Evolutionary conservation across 371 early-diverging fungal species (phyloP).

Genomic region (Blastocladiella emersonii): DNA sequence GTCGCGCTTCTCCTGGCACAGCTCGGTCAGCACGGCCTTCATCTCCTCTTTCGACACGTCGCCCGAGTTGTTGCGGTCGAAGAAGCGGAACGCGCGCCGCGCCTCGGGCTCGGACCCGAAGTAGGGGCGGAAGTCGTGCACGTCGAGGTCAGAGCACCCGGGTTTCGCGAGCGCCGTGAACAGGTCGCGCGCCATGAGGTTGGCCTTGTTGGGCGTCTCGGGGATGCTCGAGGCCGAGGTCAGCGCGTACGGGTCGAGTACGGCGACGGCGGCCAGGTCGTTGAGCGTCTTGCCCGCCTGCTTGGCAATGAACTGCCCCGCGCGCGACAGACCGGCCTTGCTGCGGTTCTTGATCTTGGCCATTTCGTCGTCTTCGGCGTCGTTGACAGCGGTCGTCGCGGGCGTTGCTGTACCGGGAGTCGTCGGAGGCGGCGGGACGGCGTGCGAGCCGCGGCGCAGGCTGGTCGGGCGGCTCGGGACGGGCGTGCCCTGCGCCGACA

Average conservation of each 20-base stretch:
- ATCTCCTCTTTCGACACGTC: constrained; percentile 48
- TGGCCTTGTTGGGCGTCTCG: neutral
- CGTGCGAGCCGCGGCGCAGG: too few species aligned
- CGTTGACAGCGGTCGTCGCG: neutral
- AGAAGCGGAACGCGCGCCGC: constrained; percentile 47
- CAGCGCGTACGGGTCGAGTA: neutral
- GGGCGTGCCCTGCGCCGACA: neutral
- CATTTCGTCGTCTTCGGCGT: too few species aligned
- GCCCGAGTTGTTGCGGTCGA: constrained; percentile 57
- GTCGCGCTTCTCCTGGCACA: constrained; percentile 44
- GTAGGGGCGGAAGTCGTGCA: constrained; percentile 33
- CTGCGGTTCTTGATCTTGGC: neutral
- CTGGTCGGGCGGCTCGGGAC: neutral
- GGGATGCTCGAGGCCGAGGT: neutral
- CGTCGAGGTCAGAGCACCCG: neutral
- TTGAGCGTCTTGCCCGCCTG: neutral
- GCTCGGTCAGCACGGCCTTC: constrained; percentile 38
- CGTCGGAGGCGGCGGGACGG: neutral
- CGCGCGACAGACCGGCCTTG: neutral
- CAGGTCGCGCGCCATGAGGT: neutral
- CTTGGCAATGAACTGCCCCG: neutral
- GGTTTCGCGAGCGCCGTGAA: neutral
- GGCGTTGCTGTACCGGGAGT: too few species aligned
- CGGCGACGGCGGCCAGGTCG: neutral
- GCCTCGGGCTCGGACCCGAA: constrained; percentile 49